Conservation (phyloP, 2,329 filamentous ascomycete genomes). For the Alternaria triticimaculans region DNA sequence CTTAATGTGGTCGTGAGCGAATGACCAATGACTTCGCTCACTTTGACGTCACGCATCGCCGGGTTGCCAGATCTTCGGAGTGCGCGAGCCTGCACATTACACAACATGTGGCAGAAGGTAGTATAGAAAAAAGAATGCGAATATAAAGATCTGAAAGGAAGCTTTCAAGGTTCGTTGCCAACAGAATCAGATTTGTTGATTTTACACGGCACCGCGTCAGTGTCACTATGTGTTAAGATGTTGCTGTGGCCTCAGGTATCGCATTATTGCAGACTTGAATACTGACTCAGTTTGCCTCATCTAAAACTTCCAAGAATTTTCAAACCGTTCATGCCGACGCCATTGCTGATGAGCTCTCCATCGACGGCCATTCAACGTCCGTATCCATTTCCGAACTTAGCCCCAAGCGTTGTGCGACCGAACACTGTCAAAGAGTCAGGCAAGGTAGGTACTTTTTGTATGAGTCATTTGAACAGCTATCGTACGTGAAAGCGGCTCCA, state of each 20-base stretch:
- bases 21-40: conserved; percentile 3
- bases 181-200: not conserved
- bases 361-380: too few species aligned
- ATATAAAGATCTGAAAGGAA: too few species aligned
- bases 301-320: not conserved
- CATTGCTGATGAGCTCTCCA: too few species aligned
- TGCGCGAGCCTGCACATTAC: not conserved
- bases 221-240: not conserved
- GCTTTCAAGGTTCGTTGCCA: not conserved
- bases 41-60: conserved; percentile 11
- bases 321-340: too few species aligned
- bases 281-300: too few species aligned
- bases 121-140: too few species aligned
- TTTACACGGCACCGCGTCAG: not conserved
- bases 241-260: not conserved
- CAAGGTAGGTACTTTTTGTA: not conserved
- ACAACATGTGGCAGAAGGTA: too few species aligned
- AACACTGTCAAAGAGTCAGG: not conserved
- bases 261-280: too few species aligned
- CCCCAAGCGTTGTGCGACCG: not conserved
- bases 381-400: too few species aligned
- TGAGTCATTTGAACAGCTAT: too few species aligned
- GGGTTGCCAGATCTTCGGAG: not conserved
- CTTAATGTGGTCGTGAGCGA: not conserved
- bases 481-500: not conserved